Evolutionary conservation across 495 filamentous ascomycete species (phyloP), one percentile per base, ranked within the genome.

Genomic region (Aspergillus campestris): DNA sequence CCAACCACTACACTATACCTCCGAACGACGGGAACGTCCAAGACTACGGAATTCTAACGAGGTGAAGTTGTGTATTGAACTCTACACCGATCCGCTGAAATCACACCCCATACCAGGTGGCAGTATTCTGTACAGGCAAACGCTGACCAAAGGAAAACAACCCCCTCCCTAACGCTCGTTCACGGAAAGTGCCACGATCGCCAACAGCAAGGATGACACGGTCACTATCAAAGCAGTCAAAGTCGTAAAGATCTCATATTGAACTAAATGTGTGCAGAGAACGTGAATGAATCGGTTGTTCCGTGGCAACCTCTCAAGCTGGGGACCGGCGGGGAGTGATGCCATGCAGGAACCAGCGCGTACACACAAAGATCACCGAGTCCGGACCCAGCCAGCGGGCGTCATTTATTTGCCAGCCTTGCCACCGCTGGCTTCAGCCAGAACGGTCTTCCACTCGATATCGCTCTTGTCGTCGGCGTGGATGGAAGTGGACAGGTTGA

Each of bases 391-490:
- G 65, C 65, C 61, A 62, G 61, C 45, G 52, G 45, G 44, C 49
- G 48, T 52, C 39, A 54, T 65, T 56, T 66, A 67, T 67, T 65
- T 63, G 42, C 52, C 53, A 52, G 64, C 69, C 67, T 72, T 74
- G 41, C 84, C 85, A 77, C 89, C 90, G 80, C 81, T 86, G 68
- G 89, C 84, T 46, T 82, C 80, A 64, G 71, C 73, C 55, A 95
- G 72, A 56, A 97, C 72, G 48, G 76, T 77, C 52, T 86, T 83
- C 68, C 80, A 86, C 70, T 94, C 89, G 57, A 97, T 85, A 56
- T 95, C 94, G 62, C 84, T 81, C 56, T 75, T 75, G 64, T 95
- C 87, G 67, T 95, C 95, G 68, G 89, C 92, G 73, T 98, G 94
- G 56, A 95, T 78, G 59, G 94, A 90, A 57, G 71, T 69, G 44